Conservation (phyloP, 345 rosid genomes). For the Eucalyptus grandis region DNA sequence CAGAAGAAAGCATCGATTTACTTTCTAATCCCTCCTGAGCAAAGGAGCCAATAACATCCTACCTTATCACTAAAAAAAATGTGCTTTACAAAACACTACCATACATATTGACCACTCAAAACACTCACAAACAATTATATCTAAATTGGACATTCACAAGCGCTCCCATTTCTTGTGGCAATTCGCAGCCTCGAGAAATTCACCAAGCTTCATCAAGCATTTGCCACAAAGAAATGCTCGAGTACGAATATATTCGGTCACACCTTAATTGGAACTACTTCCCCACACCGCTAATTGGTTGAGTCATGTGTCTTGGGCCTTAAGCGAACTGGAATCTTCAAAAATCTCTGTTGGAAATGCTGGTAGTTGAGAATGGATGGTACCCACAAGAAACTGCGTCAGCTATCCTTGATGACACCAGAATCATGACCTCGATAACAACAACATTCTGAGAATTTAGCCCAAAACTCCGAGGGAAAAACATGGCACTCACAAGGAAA, state of each 20-base stretch:
- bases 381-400: background rate
- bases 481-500: background rate
- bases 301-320: background rate
- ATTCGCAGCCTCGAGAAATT: background rate
- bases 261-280: background rate
- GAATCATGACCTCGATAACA: background rate
- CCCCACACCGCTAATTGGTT: background rate
- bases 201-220: background rate
- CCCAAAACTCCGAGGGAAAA: background rate
- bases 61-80: background rate
- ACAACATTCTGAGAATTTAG: background rate
- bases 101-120: background rate
- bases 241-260: background rate
- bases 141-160: background rate
- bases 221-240: background rate
- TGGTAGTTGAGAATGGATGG: background rate
- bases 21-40: background rate
- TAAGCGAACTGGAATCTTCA: background rate
- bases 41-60: background rate
- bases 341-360: background rate
- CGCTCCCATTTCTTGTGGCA: background rate
- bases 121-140: background rate
- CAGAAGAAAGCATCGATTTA: background rate
- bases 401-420: background rate
- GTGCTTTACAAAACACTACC: background rate